phyloP scores from a whole-genome alignment of 306 rosid genomes.

The Boehmeria nivea region DNA sequence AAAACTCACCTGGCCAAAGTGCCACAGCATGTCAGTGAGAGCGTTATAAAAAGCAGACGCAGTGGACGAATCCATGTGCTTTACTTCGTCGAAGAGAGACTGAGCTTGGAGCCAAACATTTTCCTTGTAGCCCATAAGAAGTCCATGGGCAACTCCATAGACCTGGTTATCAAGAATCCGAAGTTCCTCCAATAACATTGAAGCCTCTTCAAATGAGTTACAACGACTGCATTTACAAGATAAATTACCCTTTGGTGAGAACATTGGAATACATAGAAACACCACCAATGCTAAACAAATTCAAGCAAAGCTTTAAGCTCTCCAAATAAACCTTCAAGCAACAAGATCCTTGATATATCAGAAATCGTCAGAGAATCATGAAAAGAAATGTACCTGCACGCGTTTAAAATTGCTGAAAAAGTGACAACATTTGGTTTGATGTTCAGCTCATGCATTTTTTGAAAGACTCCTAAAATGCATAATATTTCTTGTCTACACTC shows the following conservation, averaged over 20 bases:
- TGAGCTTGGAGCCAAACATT: slow-evolving; percentile 67
- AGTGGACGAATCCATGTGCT: slow-evolving; percentile 79
- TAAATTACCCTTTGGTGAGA: slow-evolving; percentile 1
- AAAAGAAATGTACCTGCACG: slow-evolving; percentile 66
- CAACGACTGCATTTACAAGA: slow-evolving; percentile 60
- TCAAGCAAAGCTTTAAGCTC: not conserved
- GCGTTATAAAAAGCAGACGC: slow-evolving; percentile 93
- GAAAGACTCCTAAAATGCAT: slow-evolving; percentile 54
- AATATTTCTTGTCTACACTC: slow-evolving; percentile 38
- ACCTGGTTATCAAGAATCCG: slow-evolving; percentile 75
- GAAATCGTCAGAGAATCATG: slow-evolving; percentile 1
- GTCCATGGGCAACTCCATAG: slow-evolving; percentile 89
- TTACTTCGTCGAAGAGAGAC: slow-evolving; percentile 72
- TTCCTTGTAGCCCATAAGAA: slow-evolving; percentile 72
- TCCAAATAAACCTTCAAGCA: slow-evolving; percentile 13
- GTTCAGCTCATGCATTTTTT: slow-evolving; percentile 62
- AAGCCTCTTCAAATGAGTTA: slow-evolving; percentile 72
- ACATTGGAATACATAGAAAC: too few relatives aligned
- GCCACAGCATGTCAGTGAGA: slow-evolving; percentile 95
- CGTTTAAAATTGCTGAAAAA: slow-evolving; percentile 84
- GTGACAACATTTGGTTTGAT: slow-evolving; percentile 59
- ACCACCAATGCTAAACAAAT: too few relatives aligned
- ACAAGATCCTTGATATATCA: not conserved
- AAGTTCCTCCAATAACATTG: slow-evolving; percentile 77
- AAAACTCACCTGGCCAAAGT: slow-evolving; percentile 78